Conservation (phyloP, 2,329 filamentous ascomycete genomes). For the Hypoxylon sp. region DNA sequence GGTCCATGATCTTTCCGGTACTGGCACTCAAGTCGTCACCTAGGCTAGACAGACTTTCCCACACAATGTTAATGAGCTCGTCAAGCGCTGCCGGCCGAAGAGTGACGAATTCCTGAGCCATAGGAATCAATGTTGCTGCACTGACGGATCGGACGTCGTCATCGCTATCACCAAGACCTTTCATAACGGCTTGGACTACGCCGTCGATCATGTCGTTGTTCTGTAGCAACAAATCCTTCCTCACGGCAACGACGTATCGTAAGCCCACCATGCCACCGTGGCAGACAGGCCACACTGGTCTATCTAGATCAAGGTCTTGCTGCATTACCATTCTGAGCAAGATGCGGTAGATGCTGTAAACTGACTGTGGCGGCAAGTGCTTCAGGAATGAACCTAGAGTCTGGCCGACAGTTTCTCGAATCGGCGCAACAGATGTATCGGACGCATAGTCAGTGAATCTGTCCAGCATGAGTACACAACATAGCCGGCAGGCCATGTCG, state of each 20-base stretch:
- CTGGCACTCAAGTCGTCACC: constrained; percentile 97
- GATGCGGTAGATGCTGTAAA: constrained; percentile 86
- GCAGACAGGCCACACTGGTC: constrained; percentile 91
- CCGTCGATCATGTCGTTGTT: constrained; percentile 92
- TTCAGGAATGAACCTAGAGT: constrained; percentile 90
- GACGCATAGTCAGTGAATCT: constrained; percentile 98
- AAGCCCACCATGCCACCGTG: constrained; percentile 98
- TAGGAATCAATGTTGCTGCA: constrained; percentile 96
- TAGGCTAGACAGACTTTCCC: constrained; percentile 97
- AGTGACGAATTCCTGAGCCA: constrained; percentile 93
- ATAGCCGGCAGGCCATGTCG: constrained; percentile 93
- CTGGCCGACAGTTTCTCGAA: constrained; percentile 95
- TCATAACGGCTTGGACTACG: constrained; percentile 93
- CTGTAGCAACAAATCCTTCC: constrained; percentile 90
- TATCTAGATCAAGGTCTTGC: constrained; percentile 79
- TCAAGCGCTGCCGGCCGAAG: constrained; percentile 84
- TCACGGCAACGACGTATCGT: constrained; percentile 93
- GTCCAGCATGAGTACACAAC: constrained; percentile 97
- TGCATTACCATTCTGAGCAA: constrained; percentile 94
- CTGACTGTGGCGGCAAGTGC: constrained; percentile 83
- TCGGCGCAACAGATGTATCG: constrained; percentile 95
- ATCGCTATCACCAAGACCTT: constrained; percentile 89
- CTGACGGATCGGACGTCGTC: constrained; percentile 98
- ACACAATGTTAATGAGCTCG: constrained; percentile 91
- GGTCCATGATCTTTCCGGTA: constrained; percentile 98